Evolutionary conservation across 2,329 filamentous ascomycete species (phyloP).

Genomic region (Dothistroma septosporum): DNA sequence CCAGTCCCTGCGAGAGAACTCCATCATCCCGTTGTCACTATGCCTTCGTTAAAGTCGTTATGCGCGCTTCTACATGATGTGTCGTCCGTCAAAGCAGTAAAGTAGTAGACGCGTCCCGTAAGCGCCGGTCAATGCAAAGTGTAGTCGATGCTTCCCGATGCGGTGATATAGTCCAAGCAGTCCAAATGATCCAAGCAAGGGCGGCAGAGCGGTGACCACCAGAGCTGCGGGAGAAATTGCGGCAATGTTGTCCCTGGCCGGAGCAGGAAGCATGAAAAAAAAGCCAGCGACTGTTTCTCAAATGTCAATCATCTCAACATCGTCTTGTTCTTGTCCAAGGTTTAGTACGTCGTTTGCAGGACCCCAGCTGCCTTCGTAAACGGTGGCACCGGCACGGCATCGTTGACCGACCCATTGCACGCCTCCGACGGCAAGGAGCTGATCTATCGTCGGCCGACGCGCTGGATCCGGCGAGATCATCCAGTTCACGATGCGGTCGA

Average conservation of each 20-base stretch:
- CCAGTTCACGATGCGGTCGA: constrained; percentile 79
- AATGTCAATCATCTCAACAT: constrained; percentile 60
- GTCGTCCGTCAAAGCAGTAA: background rate
- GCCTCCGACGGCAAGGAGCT: constrained; percentile 69
- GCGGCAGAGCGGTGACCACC: background rate
- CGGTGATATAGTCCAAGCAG: background rate
- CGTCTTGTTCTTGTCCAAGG: constrained; percentile 39
- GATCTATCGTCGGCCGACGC: constrained; percentile 67
- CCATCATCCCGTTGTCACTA: background rate
- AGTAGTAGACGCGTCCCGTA: background rate
- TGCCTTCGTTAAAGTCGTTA: background rate
- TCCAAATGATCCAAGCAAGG: background rate
- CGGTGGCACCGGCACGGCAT: constrained; percentile 80
- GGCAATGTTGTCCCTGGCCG: background rate
- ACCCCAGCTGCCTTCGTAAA: constrained; percentile 95
- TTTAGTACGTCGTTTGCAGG: constrained; percentile 63
- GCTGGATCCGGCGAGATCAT: constrained; percentile 78
- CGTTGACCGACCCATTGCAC: constrained; percentile 75
- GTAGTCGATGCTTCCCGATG: background rate
- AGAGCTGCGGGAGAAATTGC: background rate
- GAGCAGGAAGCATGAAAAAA: background rate
- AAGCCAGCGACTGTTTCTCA: constrained; percentile 17
- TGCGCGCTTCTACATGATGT: constrained; percentile 2
- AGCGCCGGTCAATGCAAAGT: background rate
- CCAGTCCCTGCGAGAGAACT: background rate